Percentiles rank a stretch among this genome's conserved stretches.
Conservation (phyloP, 2,329 filamentous ascomycete genomes). For the Chalara sp. region DNA sequence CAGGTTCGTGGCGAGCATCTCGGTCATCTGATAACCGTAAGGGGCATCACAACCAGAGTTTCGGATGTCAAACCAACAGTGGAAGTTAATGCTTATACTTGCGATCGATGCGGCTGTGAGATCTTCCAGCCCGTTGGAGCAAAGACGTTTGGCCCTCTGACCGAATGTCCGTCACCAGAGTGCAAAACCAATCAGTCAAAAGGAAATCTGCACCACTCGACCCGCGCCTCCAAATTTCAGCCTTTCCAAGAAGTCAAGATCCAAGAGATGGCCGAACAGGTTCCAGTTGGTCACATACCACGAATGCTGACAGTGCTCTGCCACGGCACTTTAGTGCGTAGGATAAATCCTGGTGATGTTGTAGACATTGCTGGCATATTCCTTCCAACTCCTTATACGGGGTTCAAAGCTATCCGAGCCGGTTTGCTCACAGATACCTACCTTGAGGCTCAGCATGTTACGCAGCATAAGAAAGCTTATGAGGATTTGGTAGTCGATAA, state of each 20-base stretch:
- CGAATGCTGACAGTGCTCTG: constrained; percentile 85
- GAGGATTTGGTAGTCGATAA: constrained; percentile 83
- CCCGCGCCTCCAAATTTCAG: constrained; percentile 92
- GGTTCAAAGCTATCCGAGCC: constrained; percentile 93
- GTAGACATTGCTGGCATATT: constrained; percentile 94
- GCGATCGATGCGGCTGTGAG: constrained; percentile 91
- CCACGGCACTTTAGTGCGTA: constrained; percentile 77
- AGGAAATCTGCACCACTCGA: constrained; percentile 88
- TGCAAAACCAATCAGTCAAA: constrained; percentile 88
- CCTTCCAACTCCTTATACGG: constrained; percentile 95
- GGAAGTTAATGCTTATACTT: constrained; percentile 97
- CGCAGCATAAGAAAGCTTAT: constrained; percentile 97
- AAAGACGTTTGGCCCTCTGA: constrained; percentile 83
- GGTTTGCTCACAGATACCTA: constrained; percentile 97
- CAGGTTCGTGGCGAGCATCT: constrained; percentile 90
- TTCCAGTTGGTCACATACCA: constrained; percentile 95
- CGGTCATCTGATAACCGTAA: constrained; percentile 86
- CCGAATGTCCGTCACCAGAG: constrained; percentile 81
- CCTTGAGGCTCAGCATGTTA: constrained; percentile 86
- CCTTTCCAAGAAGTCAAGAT: constrained; percentile 99
- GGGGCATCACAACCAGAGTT: constrained; percentile 89
- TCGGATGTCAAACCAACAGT: constrained; percentile 97
- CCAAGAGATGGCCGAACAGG: constrained; percentile 98
- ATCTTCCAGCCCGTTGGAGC: constrained; percentile 94
- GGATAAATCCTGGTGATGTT: constrained; percentile 88